These are phyloP conservation scores for Yarrowia sp. DNA, from an alignment of 805 yeast genomes.

Conservation along the genomic window DNA sequence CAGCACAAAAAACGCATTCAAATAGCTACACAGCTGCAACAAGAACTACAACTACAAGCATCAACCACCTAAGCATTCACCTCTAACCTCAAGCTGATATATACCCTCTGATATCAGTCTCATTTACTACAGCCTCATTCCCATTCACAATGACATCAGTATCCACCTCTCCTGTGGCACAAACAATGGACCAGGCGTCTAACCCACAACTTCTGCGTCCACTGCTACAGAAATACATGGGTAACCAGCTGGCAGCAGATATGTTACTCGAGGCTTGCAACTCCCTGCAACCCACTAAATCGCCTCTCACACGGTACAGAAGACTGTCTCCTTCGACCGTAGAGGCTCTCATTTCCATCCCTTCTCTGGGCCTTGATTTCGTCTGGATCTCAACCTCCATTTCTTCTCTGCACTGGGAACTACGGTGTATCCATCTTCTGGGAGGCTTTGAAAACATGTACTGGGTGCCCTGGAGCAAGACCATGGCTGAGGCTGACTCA, in stretches of 20 bases:
- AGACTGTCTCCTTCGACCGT: constrained; percentile 32
- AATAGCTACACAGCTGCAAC: background rate
- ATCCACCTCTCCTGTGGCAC: background rate
- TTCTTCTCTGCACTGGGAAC: constrained; percentile 40
- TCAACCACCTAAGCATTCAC: no score
- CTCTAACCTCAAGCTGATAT: no score
- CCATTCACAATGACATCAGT: background rate
- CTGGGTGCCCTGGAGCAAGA: constrained; percentile 43
- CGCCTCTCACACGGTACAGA: constrained; percentile 19
- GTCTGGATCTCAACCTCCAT: constrained; percentile 45
- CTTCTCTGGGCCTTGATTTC: constrained; percentile 40
- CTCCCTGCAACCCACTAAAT: background rate
- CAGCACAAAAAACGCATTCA: no score
- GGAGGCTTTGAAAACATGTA: constrained; percentile 44
- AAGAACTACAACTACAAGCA: no score
- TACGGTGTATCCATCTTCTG: constrained; percentile 41
- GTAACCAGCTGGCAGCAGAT: constrained; percentile 18
- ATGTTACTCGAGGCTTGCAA: constrained; percentile 1
- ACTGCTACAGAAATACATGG: constrained; percentile 28
- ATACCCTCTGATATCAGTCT: no score
- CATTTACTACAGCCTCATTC: no score
- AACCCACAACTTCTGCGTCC: constrained; percentile 11
- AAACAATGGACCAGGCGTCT: background rate
- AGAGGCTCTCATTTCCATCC: constrained; percentile 41
- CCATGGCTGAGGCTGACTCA: constrained; percentile 42